Evolutionary conservation across 2,329 filamentous ascomycete species (phyloP).

Genomic region (Zymoseptoria crescenta): DNA sequence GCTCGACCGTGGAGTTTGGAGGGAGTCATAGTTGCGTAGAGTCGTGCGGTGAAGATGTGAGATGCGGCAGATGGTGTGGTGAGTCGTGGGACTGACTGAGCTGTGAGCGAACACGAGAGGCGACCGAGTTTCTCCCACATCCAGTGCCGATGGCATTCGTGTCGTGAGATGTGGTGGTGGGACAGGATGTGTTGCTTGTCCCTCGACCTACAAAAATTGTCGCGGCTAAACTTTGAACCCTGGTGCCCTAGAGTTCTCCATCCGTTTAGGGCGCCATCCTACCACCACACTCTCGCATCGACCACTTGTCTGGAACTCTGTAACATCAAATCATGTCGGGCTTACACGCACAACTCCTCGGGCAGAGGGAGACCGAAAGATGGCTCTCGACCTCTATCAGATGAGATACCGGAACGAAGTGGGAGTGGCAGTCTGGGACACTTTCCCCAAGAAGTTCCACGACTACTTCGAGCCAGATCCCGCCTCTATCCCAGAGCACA

Average conservation of each 20-base stretch:
- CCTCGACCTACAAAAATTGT: background rate
- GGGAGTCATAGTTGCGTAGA: conserved; percentile 17
- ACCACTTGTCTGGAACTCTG: too few relatives aligned
- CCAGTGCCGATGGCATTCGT: background rate
- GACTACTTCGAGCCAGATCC: background rate
- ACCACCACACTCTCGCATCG: too few relatives aligned
- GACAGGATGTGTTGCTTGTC: background rate
- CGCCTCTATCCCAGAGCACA: background rate
- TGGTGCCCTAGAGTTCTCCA: too few relatives aligned
- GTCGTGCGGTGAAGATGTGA: background rate
- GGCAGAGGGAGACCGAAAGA: background rate
- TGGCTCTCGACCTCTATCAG: background rate
- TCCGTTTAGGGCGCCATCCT: too few relatives aligned
- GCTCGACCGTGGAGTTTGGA: conserved; percentile 55
- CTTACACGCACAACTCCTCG: background rate
- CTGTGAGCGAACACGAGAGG: background rate
- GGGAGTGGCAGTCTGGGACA: background rate
- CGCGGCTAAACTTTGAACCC: background rate
- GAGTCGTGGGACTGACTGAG: background rate
- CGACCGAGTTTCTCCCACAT: background rate
- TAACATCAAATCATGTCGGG: background rate
- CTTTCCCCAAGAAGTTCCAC: background rate
- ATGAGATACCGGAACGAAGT: background rate
- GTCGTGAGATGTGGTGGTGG: background rate
- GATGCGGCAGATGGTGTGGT: background rate